These are phyloP conservation scores for Purshia tridentata DNA, from an alignment of 306 rosid genomes.

Conservation along the genomic window DNA sequence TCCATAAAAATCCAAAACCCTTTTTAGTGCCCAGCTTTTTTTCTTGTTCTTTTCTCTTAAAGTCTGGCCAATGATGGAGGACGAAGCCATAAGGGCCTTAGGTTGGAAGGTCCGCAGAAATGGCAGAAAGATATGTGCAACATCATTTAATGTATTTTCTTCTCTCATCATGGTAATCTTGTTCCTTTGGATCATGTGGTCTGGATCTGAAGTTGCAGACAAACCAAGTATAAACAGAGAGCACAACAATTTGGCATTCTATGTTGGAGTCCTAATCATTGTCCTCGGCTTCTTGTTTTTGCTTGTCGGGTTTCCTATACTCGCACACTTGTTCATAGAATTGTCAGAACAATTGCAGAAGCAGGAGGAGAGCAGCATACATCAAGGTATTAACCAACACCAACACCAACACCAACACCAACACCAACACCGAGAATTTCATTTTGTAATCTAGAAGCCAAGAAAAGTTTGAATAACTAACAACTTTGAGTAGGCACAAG, in stretches of 20 bases:
- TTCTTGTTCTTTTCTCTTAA: not conserved
- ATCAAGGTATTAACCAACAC: slow-evolving; percentile 12
- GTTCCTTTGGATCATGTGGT: slow-evolving; percentile 38
- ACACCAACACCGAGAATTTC: not conserved
- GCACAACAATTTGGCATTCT: slow-evolving; percentile 29
- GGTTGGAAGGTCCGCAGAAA: slow-evolving; percentile 21
- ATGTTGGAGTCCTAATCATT: slow-evolving; percentile 42
- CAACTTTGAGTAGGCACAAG: too few relatives aligned
- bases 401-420: not conserved
- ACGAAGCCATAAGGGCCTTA: slow-evolving; percentile 12
- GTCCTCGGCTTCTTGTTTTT: slow-evolving; percentile 52
- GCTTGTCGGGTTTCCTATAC: slow-evolving; percentile 49
- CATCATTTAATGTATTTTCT: slow-evolving; percentile 23
- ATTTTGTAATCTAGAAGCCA: not conserved
- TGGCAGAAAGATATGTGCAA: slow-evolving; percentile 12
- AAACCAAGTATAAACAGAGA: slow-evolving; percentile 16
- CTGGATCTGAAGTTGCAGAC: slow-evolving; percentile 34
- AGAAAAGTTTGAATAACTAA: too few relatives aligned
- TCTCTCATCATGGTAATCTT: slow-evolving; percentile 34
- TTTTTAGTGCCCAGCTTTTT: not conserved
- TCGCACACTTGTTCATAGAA: slow-evolving; percentile 43
- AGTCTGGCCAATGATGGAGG: slow-evolving; percentile 21
- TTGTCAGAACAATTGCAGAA: slow-evolving; percentile 40
- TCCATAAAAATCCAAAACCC: not conserved
- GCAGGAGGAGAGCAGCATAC: slow-evolving; percentile 31